Evolutionary conservation across 306 rosid genomes (phyloP), one percentile per base, ranked within the genome.

Genomic region (Acmispon strigosus): DNA sequence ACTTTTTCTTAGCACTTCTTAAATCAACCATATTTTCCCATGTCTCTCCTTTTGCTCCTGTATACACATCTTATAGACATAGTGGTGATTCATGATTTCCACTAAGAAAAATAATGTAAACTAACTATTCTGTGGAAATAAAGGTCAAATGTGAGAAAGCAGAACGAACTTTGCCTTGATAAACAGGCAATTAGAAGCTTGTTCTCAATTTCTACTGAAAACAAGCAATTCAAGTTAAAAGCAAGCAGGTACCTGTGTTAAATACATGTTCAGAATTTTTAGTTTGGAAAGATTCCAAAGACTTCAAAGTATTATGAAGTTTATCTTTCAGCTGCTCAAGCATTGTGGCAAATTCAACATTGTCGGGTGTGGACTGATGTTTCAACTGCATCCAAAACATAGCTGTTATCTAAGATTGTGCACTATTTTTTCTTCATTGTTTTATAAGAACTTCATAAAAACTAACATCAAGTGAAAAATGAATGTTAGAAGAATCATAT

Each of bases 241-340:
- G 58, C 42, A 76, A 66, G 19, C 67, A 19, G 57, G 55, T 68
- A 93, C 98, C 98, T 73, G 97, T 89, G 83, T 79, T 80, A 80
- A 94, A 94, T 42, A 94, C 96, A 61, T 84, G 94, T 39, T 90
- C 96, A 11, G 98, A 81, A 82, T 94, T 94, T 74, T 86, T 87
- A 5, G 78, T 68, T 79, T 94, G 98, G 88, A 90, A 94, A 68
- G 84, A 69, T 74, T 86, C 87, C 89, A 94, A 78, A 64, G 29
- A 7, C 82, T 69, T 86, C 82, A 89, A 69, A 61, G 85, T 69
- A 58, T 70, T 58, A 29, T 51, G 73, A 68, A 87, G 79, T 80
- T 90, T 94, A 62, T 70, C 83, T 74, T 73, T 85, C 60, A 94
- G 84, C 48, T 73, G 75, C 53, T 69, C 86, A 39, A 90, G 53